Conservation (phyloP, 306 rosid species). For the Vigna unguiculata region DNA sequence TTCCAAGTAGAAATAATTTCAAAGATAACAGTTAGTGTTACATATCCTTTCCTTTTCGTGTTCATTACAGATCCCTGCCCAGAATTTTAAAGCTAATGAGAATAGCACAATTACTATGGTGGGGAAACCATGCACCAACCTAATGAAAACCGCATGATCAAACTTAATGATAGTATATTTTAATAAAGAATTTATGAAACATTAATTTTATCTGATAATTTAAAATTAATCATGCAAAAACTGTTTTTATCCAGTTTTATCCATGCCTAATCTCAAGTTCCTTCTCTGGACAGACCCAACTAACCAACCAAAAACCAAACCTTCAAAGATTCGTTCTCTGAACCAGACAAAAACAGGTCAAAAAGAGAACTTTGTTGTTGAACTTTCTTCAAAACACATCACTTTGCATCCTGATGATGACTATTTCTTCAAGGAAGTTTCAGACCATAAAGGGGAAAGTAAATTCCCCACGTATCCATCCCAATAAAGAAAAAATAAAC, state of each 20-base stretch:
- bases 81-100: background rate
- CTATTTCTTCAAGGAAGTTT: background rate
- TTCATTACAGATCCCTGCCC: background rate
- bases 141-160: background rate
- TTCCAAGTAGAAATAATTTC: background rate
- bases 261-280: background rate
- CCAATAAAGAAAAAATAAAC: background rate
- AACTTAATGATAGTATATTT: no score
- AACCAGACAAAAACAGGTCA: background rate
- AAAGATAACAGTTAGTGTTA: background rate
- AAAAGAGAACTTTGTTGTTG: background rate
- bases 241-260: background rate
- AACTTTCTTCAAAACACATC: background rate
- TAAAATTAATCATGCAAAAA: background rate
- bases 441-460: background rate
- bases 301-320: background rate
- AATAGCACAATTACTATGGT: background rate
- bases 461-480: background rate
- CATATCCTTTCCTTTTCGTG: background rate
- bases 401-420: background rate
- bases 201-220: background rate
- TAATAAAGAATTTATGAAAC: no score
- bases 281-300: background rate
- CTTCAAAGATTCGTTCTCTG: background rate
- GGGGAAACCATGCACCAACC: background rate